Evolutionary conservation across 129 eudicot species (phyloP).

Genomic region (Apium graveolens): DNA sequence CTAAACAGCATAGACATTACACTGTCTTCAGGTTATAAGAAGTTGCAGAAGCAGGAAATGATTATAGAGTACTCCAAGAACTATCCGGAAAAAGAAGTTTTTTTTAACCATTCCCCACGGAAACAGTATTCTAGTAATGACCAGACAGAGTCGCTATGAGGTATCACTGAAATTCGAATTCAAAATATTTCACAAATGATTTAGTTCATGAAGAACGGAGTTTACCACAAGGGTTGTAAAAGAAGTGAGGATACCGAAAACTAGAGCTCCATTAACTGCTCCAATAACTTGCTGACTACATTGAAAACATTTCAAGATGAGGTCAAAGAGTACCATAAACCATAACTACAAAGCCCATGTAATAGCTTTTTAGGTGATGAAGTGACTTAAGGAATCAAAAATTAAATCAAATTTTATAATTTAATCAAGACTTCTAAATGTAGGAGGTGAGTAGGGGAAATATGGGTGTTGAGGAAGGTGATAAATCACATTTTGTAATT

Average conservation of each 20-base stretch:
- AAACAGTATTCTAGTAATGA: neutral
- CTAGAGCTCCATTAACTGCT: constrained; percentile 79
- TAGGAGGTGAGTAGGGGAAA: neutral
- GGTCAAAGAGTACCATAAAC: constrained; percentile 3
- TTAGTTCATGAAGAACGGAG: constrained; percentile 8
- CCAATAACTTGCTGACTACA: constrained; percentile 88
- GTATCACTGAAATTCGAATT: neutral
- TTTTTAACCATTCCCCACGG: neutral
- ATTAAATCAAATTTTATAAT: neutral
- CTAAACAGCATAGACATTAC: constrained; percentile 19
- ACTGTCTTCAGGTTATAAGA: neutral
- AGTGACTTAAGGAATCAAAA: constrained; percentile 1
- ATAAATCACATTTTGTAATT: neutral
- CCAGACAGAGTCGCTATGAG: neutral
- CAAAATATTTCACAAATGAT: neutral
- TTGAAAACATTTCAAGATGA: constrained; percentile 18
- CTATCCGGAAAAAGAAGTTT: neutral
- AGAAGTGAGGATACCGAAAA: constrained; percentile 60
- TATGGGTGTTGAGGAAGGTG: neutral
- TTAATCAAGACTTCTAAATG: neutral
- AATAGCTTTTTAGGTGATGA: neutral
- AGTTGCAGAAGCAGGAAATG: neutral
- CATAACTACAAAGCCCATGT: neutral
- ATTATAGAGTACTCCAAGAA: neutral
- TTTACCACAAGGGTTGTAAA: constrained; percentile 85